A percentile compares a stretch with the other conserved stretches of the same genome.
These are phyloP conservation scores for Tulasnella sp. DNA, from an alignment of 768 basidiomycete species.

Conservation along the genomic window DNA sequence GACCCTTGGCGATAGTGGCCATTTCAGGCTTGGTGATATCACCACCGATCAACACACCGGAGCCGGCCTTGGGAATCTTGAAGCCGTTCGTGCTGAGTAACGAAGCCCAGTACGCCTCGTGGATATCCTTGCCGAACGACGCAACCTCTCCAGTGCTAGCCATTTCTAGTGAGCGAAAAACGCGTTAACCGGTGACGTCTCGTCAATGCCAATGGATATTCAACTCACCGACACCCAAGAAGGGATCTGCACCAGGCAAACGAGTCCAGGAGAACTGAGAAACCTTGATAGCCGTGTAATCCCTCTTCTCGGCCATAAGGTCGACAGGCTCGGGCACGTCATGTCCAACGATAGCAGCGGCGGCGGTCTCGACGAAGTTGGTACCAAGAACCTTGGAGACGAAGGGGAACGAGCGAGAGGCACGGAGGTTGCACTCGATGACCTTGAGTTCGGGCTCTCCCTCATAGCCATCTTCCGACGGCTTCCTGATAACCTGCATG, in stretches of 20 bases:
- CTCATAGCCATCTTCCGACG: constrained; percentile 43
- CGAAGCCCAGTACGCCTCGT: constrained; percentile 95
- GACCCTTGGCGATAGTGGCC: constrained; percentile 68
- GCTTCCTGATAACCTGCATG: constrained; percentile 97
- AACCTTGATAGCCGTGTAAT: constrained; percentile 95
- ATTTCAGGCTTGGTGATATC: constrained; percentile 87
- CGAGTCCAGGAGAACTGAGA: constrained; percentile 99
- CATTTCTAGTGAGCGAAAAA: constrained; percentile 62
- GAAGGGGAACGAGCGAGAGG: constrained; percentile 98
- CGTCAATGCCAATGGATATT: neutral
- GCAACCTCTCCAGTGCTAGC: constrained; percentile 98
- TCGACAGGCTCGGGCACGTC: constrained; percentile 89
- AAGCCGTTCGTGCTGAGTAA: constrained; percentile 95
- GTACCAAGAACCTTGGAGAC: constrained; percentile 96
- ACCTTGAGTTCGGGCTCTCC: constrained; percentile 69
- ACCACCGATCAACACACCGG: constrained; percentile 90
- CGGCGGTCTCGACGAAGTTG: constrained; percentile 95
- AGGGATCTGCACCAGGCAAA: constrained; percentile 91
- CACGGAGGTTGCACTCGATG: constrained; percentile 97
- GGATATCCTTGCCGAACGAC: constrained; percentile 85
- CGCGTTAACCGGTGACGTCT: neutral
- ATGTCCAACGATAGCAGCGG: constrained; percentile 77
- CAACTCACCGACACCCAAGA: constrained; percentile 83
- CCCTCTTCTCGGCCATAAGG: constrained; percentile 80
- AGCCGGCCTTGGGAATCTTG: constrained; percentile 77